Evolutionary conservation across 2,329 filamentous ascomycete species (phyloP).

Genomic region (Fusarium sp.): DNA sequence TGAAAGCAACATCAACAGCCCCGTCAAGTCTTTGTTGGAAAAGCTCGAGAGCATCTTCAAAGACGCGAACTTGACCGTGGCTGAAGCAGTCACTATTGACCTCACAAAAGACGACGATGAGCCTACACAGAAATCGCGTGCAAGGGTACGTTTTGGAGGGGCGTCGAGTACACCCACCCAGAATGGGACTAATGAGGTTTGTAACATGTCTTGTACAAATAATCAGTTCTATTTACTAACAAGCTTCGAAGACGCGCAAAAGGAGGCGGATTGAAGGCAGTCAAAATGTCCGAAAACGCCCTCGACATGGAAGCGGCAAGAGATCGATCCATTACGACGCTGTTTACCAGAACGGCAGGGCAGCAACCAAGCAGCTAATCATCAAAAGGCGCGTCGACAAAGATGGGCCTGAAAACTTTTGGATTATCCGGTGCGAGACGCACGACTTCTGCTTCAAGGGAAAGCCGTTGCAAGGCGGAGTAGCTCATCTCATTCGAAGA

Average conservation of each 20-base stretch:
- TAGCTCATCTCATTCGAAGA: slow-evolving; percentile 15
- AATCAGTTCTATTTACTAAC: slow-evolving; percentile 1
- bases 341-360: slow-evolving; percentile 31
- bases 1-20: slow-evolving; percentile 8
- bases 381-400: slow-evolving; percentile 12
- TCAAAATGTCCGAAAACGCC: neutral
- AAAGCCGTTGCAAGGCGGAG: slow-evolving; percentile 18
- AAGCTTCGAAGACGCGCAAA: slow-evolving; percentile 6
- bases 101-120: neutral
- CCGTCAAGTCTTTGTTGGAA: slow-evolving; percentile 16
- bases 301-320: slow-evolving; percentile 5
- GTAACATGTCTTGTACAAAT: neutral
- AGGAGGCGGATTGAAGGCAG: slow-evolving; percentile 7
- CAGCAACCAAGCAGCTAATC: slow-evolving; percentile 30
- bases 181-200: slow-evolving; percentile 14
- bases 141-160: neutral
- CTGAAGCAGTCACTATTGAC: neutral
- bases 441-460: slow-evolving; percentile 26
- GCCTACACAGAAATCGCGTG: too few species aligned
- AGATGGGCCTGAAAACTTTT: slow-evolving; percentile 11
- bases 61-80: too few species aligned
- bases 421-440: slow-evolving; percentile 30
- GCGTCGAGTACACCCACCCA: neutral
- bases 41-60: slow-evolving; percentile 1
- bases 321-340: slow-evolving; percentile 30